Evolutionary conservation across 805 yeast genomes (phyloP), one percentile per base, ranked within the genome.

Genomic region (Saccharomycopsis synnaedendra): DNA sequence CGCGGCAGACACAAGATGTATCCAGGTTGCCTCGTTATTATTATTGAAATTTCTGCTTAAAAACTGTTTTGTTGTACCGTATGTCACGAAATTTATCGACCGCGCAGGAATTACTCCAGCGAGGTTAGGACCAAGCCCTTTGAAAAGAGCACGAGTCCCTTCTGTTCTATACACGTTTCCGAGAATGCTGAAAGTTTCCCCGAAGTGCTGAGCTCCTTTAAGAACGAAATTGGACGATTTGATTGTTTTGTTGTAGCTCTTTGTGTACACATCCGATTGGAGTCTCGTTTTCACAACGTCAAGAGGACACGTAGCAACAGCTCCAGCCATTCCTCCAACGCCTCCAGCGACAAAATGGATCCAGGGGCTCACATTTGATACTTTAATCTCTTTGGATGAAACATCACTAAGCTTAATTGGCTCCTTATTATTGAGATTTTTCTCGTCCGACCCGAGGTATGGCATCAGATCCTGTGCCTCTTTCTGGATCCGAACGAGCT

Each of bases 51-150:
- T 69, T 19, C 67, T 66, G 5, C 86, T 72, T n/a, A 88, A 63
- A 10, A 83, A 44, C 29, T 85, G 90, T 59, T 93, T 93, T 4
- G 94, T 78, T n/a, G 85, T 71, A n/a, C 97, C 96, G 62, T 93
- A 93, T 0, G 97, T 87, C 70, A 89, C 89, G 63, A 93, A 93
- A 64, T 93, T 93, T 54, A 93, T 94, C 32, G 96, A 84, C 62
- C 99, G 74, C 1, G 99, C 97, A 0, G 99, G 99, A 39, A 93
- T 90, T 10, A 93, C 97, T 46, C 99, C 99, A 11, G 90, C 94
- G 56, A 93, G 70, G 58, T 90, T 93, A 6, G 99, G 98, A 0
- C 98, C 98, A 44, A 93, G 68, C 8, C 99, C 99, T 65, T 85
- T 85, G 65, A 93, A 93, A 42, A 93, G 68, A 3, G 97, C 90